These are phyloP conservation scores for Bimuria novae-zelandiae DNA, from an alignment of 2,329 filamentous ascomycete genomes.

Conservation along the genomic window DNA sequence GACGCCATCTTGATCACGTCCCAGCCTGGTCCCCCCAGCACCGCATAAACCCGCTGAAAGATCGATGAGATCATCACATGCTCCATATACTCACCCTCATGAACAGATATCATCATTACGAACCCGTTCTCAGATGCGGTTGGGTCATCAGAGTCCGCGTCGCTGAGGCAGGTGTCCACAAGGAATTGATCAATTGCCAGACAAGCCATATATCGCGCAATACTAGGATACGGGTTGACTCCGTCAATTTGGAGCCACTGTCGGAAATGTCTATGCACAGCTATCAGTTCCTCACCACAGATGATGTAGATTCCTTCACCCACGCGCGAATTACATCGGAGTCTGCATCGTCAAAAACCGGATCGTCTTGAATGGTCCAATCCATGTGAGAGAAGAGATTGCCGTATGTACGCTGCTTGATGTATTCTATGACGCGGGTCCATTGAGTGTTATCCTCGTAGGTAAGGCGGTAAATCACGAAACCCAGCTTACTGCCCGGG, in stretches of 20 bases:
- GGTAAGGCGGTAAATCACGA: slow-evolving; percentile 14
- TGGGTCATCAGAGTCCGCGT: background rate
- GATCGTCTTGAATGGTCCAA: slow-evolving; percentile 15
- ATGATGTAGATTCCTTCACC: no score
- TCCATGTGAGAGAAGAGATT: slow-evolving; percentile 7
- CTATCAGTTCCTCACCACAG: no score
- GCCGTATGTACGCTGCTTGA: slow-evolving; percentile 4
- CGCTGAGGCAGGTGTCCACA: background rate
- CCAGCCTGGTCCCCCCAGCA: background rate
- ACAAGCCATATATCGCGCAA: slow-evolving; percentile 2
- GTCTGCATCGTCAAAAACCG: background rate
- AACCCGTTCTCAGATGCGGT: background rate
- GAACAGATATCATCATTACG: background rate
- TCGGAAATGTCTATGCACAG: background rate
- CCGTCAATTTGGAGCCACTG: background rate
- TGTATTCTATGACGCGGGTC: slow-evolving; percentile 11
- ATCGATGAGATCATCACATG: background rate
- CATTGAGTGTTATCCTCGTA: slow-evolving; percentile 10
- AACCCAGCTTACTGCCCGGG: slow-evolving; percentile 11
- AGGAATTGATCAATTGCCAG: background rate
- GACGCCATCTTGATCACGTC: no score
- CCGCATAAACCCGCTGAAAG: background rate
- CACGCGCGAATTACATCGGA: no score
- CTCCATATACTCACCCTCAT: background rate
- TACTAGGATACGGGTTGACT: background rate